Base-by-base conservation (phyloP, 768 basidiomycete species). In the Xerocomellus dryophilus region DNA sequence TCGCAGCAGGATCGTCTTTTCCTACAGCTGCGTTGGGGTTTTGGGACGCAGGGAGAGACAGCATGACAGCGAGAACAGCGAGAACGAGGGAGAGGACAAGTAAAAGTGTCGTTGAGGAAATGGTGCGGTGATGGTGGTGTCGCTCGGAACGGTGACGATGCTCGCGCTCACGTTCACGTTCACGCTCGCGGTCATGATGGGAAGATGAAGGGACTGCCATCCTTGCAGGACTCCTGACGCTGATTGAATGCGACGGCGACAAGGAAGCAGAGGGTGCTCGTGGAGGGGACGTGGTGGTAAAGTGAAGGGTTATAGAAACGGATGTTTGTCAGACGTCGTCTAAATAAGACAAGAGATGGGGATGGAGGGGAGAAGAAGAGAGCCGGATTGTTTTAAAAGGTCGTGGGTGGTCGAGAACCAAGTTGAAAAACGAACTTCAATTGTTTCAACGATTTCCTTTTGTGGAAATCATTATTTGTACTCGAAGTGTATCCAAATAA, bases 171-270 rank as follows among this genome's bases (percentile, higher is more conserved):
- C 81, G 82, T 59, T 85, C 83, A 53, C 77, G 68, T 27, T 70
- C 77, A 14, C 77, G 76, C 7, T 78, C 85, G 67, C 85, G 75
- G 41, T 83, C 79, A 56, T 78, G 84, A 61, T 89, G 89, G 29
- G 90, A 91, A 23, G 90, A 90, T 29, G 88, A 90, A 49, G 89
- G 89, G 73, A 89, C 83, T 57, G 90, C 90, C 90, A 93, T 93
- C 78, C 86, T 72, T 42, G 59, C 52, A 45, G 69, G 56, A 23
- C 72, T 59, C 65, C 69, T 87, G 74, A 82, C 84, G 84, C 78
- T 80, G 40, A 78, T 63, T 67, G 79, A 80, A 56, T 79, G 73
- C 66, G 77, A 78, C 53, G 89, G 86, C 81, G 90, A 90, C 80
- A 90, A 78, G 80, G 88, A 87, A 64, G 83, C 82, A 53, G 81